Conservation (phyloP, 129 eudicot species). For the Glebionis coronaria region DNA sequence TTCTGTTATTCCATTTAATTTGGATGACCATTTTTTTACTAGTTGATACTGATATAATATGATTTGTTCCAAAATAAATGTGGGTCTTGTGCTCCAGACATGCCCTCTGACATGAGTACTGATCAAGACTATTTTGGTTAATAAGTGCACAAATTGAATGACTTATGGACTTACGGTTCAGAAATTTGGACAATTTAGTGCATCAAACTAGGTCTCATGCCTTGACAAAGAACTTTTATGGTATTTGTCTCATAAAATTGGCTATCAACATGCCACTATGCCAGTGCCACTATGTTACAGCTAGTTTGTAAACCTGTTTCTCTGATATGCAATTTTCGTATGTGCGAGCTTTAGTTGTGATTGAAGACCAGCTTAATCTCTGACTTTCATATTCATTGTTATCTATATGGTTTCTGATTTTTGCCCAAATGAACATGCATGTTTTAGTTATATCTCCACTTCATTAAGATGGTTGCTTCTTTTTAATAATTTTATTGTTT, state of each 20-base stretch:
- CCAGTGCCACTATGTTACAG: background rate
- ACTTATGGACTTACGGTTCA: slow-evolving; percentile 2
- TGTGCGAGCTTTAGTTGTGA: slow-evolving; percentile 17
- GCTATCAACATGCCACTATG: background rate
- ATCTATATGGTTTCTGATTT: background rate
- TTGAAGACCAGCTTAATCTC: slow-evolving; percentile 4
- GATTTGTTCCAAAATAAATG: background rate
- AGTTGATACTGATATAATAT: background rate
- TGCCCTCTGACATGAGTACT: background rate
- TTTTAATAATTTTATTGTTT: background rate
- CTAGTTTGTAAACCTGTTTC: background rate
- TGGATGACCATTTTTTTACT: background rate
- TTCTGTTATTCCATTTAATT: no score
- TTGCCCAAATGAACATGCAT: background rate
- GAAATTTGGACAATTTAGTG: background rate
- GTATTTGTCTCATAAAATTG: background rate
- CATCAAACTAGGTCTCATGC: slow-evolving; percentile 7
- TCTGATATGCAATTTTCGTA: background rate
- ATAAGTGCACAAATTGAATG: background rate
- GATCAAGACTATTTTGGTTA: background rate
- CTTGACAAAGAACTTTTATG: background rate
- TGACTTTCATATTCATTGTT: background rate
- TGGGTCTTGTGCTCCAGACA: background rate
- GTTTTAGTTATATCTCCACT: background rate
- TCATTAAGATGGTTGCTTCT: background rate